Conservation (phyloP, 192 early-diverging fungal genomes). For the Phlyctochytrium arcticum region DNA sequence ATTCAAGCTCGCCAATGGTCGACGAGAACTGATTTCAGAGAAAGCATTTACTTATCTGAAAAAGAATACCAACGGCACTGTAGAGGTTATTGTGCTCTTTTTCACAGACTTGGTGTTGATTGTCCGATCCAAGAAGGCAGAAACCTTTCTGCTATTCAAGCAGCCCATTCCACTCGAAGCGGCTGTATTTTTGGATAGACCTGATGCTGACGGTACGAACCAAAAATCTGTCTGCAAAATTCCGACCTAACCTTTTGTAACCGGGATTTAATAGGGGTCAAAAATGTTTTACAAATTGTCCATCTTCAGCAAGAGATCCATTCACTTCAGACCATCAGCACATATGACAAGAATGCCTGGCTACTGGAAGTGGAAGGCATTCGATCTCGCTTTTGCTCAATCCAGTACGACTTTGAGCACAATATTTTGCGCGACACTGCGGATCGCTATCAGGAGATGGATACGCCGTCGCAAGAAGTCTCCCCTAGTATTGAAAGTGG, state of each 20-base stretch:
- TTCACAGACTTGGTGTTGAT: constrained; percentile 51
- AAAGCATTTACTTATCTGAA: constrained; percentile 40
- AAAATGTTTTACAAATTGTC: constrained; percentile 44
- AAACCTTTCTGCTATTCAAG: constrained; percentile 44
- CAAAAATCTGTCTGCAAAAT: background rate
- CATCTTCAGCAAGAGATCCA: constrained; percentile 48
- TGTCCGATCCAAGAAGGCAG: constrained; percentile 29
- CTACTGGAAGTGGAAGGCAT: constrained; percentile 41
- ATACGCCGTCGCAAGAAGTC: background rate
- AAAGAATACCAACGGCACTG: constrained; percentile 33
- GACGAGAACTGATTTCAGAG: constrained; percentile 47
- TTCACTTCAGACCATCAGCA: constrained; percentile 31
- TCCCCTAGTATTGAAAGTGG: background rate
- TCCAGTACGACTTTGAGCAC: constrained; percentile 28
- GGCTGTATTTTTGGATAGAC: constrained; percentile 43
- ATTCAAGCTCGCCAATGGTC: constrained; percentile 44
- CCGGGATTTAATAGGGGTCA: constrained; percentile 20
- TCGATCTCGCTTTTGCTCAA: constrained; percentile 29
- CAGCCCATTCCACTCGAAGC: constrained; percentile 50
- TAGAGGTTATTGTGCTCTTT: constrained; percentile 43
- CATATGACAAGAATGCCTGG: constrained; percentile 49
- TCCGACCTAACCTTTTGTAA: background rate
- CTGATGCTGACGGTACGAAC: constrained; percentile 20
- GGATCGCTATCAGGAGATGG: background rate
- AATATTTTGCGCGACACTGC: constrained; percentile 1